Conservation (phyloP, 441 rosid genomes). For the Erodium texanum region DNA sequence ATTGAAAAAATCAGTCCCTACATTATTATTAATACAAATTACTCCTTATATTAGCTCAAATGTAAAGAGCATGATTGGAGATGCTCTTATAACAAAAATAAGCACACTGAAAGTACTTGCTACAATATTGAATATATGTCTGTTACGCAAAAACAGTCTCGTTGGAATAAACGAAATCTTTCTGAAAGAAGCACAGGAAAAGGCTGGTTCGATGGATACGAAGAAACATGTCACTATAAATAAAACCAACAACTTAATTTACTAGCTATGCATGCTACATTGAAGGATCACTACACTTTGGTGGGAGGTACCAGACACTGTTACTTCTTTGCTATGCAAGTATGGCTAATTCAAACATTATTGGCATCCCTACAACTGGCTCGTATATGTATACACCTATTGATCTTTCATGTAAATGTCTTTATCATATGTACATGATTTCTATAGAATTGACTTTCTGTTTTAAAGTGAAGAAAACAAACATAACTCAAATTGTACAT, state of each 20-base stretch:
- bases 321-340: no score
- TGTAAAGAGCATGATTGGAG: no score
- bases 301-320: no score
- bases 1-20: no score
- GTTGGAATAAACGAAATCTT: neutral
- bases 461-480: neutral
- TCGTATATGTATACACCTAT: neutral
- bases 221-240: neutral
- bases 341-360: neutral
- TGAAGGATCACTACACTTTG: no score
- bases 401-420: neutral
- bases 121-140: neutral
- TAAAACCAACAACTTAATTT: neutral
- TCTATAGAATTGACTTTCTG: neutral
- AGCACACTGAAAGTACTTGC: neutral
- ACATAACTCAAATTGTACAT: neutral
- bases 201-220: neutral
- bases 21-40: no score
- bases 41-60: no score
- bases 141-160: neutral
- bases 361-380: no score
- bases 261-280: neutral
- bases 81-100: neutral
- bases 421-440: neutral
- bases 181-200: neutral